phyloP scores from a whole-genome alignment of 441 rosid species.

The Pelargonium australe region DNA sequence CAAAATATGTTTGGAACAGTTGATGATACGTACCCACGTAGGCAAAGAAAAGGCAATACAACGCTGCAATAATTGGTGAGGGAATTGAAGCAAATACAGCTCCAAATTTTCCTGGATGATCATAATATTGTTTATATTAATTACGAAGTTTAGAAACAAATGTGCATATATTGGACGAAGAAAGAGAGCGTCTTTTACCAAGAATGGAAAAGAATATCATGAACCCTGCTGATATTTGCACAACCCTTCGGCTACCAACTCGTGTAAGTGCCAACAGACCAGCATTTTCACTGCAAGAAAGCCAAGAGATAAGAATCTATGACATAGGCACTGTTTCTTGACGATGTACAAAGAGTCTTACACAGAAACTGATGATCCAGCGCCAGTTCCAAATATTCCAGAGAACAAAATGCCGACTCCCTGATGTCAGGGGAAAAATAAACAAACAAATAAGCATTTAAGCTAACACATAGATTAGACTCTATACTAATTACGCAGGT shows the following conservation, averaged over 20 bases:
- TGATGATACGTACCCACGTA: conserved; percentile 65
- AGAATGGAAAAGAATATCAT: conserved; percentile 96
- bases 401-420: conserved; percentile 84
- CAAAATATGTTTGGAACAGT: not conserved
- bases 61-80: conserved; percentile 70
- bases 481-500: no score
- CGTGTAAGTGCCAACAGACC: conserved; percentile 87
- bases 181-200: conserved; percentile 34
- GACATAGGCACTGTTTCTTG: not conserved
- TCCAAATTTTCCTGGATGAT: conserved; percentile 78
- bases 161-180: not conserved
- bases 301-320: not conserved
- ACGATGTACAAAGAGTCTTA: conserved; percentile 37
- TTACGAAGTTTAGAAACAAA: not conserved
- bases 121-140: conserved; percentile 1
- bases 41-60: conserved; percentile 89
- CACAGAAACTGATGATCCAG: conserved; percentile 92
- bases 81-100: conserved; percentile 97
- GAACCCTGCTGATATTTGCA: conserved; percentile 94
- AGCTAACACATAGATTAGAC: not conserved
- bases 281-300: conserved; percentile 69
- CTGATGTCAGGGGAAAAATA: conserved; percentile 31
- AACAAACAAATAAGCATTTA: not conserved
- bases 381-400: conserved; percentile 89
- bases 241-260: conserved; percentile 93